Base-by-base conservation (phyloP, 495 filamentous ascomycete species). In the Chaetomium fimeti region DNA sequence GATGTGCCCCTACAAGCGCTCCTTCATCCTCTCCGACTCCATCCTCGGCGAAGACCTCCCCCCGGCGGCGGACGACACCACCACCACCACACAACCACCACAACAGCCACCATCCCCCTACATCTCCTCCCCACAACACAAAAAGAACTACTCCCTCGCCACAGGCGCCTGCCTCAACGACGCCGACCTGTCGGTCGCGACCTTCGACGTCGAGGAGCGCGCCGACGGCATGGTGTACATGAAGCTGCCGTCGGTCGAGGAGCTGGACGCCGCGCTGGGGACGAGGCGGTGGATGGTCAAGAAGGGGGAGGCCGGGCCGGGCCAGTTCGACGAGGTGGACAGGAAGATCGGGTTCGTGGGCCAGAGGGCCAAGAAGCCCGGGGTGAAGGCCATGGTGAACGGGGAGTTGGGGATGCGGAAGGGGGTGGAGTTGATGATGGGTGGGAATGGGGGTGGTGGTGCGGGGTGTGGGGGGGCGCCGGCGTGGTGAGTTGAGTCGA, bases 1-100 rank as follows among this genome's bases (percentile, higher is more conserved):
- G 74, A 98, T 98, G 93, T 98, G 93, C 74, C 93, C 93, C 16
- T 92, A 97, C 78, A 97, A 96, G 77, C 90, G 93, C 29, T 87
- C 93, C 0, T 97, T 98, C 75, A 89, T 91, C 32, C 84, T 97
- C 40, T 89, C 89, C 0, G 93, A 97, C 72, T 91, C 91, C 6
- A 71, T 98, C 2, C 85, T 97, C 47, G 93, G 93, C n/a, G 88
- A 96, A 48, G 88, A 95, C 51, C 69, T 69, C 15, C 69, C 71
- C 28, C 83, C 91, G n/a, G n/a, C n/a, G n/a, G n/a, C n/a, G 27
- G 77, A 84, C 53, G 74, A 66, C 66, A 74, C 16, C 73, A 74
- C 59, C 43, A n/a, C n/a, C n/a, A n/a, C n/a, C n/a, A n/a, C n/a
- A n/a, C n/a, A n/a, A n/a, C n/a, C n/a, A n/a, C n/a, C n/a, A n/a